Conservation (phyloP, 2,329 filamentous ascomycete genomes). For the Seiridium cupressi region DNA sequence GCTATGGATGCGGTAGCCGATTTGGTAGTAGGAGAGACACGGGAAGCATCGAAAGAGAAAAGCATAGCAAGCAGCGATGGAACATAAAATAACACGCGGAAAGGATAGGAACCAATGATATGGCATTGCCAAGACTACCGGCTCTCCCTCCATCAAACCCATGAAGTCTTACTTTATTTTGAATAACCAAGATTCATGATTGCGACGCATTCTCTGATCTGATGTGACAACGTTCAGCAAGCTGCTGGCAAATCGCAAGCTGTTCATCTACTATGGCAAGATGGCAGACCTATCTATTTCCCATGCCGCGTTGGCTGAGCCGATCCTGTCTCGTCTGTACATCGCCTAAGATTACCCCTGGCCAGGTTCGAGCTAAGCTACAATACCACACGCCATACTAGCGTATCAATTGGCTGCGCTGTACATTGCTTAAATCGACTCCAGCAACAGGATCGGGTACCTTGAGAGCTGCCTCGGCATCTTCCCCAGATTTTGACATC, state of each 20-base stretch:
- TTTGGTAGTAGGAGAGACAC: constrained; percentile 7
- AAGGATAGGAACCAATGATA: not conserved
- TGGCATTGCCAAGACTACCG: not conserved
- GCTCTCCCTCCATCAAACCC: not conserved
- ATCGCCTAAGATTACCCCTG: no score
- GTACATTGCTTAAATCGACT: not conserved
- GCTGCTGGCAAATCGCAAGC: no score
- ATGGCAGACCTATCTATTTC: no score
- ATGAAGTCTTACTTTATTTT: not conserved
- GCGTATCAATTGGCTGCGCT: no score
- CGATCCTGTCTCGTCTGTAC: no score
- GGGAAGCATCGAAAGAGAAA: constrained; percentile 1
- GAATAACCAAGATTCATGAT: not conserved
- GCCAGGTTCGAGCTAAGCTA: no score
- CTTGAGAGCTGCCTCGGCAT: not conserved
- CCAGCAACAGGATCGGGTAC: not conserved
- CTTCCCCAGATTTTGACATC: constrained; percentile 1
- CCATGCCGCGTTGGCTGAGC: no score
- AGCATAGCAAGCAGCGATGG: not conserved
- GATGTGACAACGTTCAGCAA: no score
- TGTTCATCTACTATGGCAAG: no score
- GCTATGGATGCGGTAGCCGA: constrained; percentile 12
- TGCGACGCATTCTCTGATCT: no score
- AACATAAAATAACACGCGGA: not conserved
- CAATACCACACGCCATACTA: no score